Evolutionary conservation across 2,329 filamentous ascomycete species (phyloP).

Genomic region (Pleurostoma richardsiae): DNA sequence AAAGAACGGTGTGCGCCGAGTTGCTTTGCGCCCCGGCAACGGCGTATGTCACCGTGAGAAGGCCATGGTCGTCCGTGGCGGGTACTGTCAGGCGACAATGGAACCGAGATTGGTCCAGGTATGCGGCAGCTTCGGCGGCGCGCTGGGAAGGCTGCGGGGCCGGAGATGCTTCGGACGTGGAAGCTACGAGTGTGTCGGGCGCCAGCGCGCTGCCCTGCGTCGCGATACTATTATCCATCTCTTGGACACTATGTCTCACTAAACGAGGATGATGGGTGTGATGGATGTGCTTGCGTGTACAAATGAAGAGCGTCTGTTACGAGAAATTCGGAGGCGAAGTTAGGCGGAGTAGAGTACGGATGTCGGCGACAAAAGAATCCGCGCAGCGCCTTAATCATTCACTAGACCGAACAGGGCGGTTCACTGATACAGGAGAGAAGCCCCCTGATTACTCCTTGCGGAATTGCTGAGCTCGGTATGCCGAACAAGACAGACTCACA

Average conservation of each 20-base stretch:
- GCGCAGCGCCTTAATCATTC: no score
- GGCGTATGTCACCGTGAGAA: slow-evolving; percentile 7
- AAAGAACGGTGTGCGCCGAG: slow-evolving; percentile 22
- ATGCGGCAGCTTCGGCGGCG: neutral
- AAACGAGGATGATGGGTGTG: neutral
- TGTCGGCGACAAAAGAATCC: no score
- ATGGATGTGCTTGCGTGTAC: neutral
- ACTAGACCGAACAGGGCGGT: no score
- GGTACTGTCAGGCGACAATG: slow-evolving; percentile 6
- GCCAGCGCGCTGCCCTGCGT: neutral
- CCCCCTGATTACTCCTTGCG: no score
- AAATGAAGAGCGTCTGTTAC: neutral
- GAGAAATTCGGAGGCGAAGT: no score
- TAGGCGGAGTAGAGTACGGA: no score
- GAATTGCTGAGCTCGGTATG: no score
- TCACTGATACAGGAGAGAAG: no score
- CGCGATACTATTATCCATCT: neutral
- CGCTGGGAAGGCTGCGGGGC: neutral
- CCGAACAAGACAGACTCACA: no score
- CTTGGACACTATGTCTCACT: neutral
- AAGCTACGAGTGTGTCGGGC: neutral
- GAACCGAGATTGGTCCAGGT: neutral
- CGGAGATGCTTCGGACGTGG: neutral
- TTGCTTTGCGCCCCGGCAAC: slow-evolving; percentile 1
- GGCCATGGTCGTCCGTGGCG: slow-evolving; percentile 4